phyloP scores from a whole-genome alignment of 2,329 filamentous ascomycete species.

The Monilinia polystroma region DNA sequence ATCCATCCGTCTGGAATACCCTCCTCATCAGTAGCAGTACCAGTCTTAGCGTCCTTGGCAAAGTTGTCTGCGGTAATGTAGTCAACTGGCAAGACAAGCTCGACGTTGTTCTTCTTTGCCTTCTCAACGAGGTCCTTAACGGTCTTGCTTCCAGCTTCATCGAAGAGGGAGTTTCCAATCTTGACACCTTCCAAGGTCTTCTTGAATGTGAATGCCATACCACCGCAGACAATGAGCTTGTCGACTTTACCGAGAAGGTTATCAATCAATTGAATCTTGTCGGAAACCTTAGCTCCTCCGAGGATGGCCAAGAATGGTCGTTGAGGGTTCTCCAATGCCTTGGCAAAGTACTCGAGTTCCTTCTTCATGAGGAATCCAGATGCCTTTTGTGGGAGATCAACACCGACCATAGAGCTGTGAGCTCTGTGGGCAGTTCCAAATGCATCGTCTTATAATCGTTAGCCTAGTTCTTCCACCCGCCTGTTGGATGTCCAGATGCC shows the following conservation, averaged over 20 bases:
- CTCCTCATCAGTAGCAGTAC: conserved; percentile 77
- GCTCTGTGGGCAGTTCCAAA: conserved; percentile 98
- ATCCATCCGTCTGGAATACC: conserved; percentile 98
- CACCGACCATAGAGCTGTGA: conserved; percentile 98
- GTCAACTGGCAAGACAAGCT: conserved; percentile 91
- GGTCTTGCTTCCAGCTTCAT: conserved; percentile 90
- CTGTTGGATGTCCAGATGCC: background rate
- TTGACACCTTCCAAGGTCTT: conserved; percentile 90
- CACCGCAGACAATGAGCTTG: conserved; percentile 93
- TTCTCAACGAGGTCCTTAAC: conserved; percentile 86
- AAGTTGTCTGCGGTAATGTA: conserved; percentile 98
- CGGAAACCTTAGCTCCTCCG: conserved; percentile 95
- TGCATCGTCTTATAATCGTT: conserved; percentile 70
- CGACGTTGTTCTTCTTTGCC: conserved; percentile 94
- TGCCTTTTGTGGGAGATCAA: conserved; percentile 93
- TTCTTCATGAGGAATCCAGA: conserved; percentile 99
- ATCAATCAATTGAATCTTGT: conserved; percentile 99
- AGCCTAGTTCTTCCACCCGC: background rate
- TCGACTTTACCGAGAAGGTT: conserved; percentile 98
- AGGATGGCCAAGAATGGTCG: conserved; percentile 98
- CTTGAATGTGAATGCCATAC: conserved; percentile 99
- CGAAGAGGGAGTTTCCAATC: conserved; percentile 90
- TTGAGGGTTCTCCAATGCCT: conserved; percentile 90
- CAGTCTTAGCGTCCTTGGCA: conserved; percentile 75
- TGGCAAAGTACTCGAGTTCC: conserved; percentile 98